Evolutionary conservation across 2,329 filamentous ascomycete genomes (phyloP).

Genomic region (Bretziella fagacearum): DNA sequence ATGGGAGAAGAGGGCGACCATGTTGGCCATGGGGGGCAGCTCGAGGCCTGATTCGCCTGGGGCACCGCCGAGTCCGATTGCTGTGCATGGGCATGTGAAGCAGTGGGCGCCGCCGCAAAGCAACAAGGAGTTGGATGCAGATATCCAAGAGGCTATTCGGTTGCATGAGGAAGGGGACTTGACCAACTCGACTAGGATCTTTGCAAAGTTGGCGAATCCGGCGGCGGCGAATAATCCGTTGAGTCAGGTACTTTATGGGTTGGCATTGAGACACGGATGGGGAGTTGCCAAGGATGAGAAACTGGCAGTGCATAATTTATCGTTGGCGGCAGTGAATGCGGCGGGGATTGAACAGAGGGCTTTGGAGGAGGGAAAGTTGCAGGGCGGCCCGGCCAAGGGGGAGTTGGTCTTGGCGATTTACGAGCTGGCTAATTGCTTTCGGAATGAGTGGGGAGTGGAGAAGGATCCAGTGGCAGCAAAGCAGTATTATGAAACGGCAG

Average conservation of each 20-base stretch:
- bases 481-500: conserved; percentile 91
- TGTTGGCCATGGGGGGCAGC: conserved; percentile 38
- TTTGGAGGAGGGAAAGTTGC: conserved; percentile 72
- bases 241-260: conserved; percentile 87
- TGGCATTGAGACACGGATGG: conserved; percentile 87
- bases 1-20: conserved; percentile 91
- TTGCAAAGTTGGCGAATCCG: conserved; percentile 67
- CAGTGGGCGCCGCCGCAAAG: conserved; percentile 19
- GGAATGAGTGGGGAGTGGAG: conserved; percentile 82
- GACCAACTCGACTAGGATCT: conserved; percentile 65
- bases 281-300: conserved; percentile 58
- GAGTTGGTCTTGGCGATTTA: conserved; percentile 94
- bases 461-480: conserved; percentile 75
- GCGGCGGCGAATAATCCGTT: conserved; percentile 78
- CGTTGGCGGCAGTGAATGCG: conserved; percentile 76
- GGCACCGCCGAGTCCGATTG: conserved; percentile 17
- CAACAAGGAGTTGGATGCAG: conserved; percentile 35
- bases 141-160: conserved; percentile 90
- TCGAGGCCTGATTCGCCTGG: conserved; percentile 23
- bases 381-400: conserved; percentile 86
- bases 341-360: conserved; percentile 75
- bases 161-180: conserved; percentile 77
- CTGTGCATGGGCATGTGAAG: conserved; percentile 15
- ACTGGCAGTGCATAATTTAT: conserved; percentile 67
- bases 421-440: conserved; percentile 82